Percentiles rank a stretch among this genome's conserved stretches.
These are phyloP conservation scores for Kurtzmaniella quercitrusa DNA, from an alignment of 1,139 yeast genomes.

Conservation along the genomic window DNA sequence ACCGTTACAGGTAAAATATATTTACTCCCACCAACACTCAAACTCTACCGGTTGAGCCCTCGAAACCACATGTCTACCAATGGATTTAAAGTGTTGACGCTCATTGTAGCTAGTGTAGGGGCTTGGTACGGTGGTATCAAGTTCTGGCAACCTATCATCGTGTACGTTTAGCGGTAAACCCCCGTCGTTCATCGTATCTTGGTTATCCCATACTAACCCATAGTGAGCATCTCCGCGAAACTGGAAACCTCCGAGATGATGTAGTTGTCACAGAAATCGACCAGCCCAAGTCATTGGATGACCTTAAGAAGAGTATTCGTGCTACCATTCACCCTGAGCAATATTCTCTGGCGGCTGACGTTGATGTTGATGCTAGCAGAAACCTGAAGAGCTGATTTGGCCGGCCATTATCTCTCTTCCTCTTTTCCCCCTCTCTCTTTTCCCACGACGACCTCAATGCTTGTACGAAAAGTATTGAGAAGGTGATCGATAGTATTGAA, in stretches of 20 bases:
- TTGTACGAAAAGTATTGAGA: too few species aligned
- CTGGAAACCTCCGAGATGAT: constrained; percentile 61
- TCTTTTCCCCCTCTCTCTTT: background rate
- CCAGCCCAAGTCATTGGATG: constrained; percentile 38
- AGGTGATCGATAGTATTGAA: too few species aligned
- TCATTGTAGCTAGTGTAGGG: constrained; percentile 30
- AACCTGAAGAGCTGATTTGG: background rate
- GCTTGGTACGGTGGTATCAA: constrained; percentile 53
- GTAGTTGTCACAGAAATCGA: constrained; percentile 46
- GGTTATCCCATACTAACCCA: constrained; percentile 12
- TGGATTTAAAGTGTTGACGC: constrained; percentile 21
- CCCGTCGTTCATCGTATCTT: background rate
- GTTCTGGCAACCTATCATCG: constrained; percentile 70
- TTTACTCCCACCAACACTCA: too few species aligned
- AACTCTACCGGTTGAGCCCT: too few species aligned
- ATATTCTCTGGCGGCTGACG: background rate
- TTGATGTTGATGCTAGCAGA: background rate
- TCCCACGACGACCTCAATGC: too few species aligned
- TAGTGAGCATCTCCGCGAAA: constrained; percentile 64
- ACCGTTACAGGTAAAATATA: too few species aligned
- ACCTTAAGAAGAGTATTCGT: constrained; percentile 26
- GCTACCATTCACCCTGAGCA: constrained; percentile 18
- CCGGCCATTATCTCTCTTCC: background rate
- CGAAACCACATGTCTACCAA: constrained; percentile 19
- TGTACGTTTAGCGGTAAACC: constrained; percentile 42